Base-by-base conservation (phyloP, 164 flowering plant genomes). In the Liriodendron chinense region DNA sequence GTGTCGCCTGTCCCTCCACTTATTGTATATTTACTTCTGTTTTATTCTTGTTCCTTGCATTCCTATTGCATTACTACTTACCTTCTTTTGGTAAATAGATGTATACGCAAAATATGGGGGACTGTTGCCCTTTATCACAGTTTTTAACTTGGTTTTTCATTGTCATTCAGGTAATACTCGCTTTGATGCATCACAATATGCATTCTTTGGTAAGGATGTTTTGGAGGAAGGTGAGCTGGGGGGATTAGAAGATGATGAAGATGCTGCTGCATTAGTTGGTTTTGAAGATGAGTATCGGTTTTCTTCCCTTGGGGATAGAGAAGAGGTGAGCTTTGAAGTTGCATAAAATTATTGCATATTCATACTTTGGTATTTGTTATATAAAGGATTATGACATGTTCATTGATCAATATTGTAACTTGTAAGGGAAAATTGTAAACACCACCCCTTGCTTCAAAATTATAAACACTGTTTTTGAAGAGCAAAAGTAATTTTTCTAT, bases 151-250 rank as follows among this genome's bases (percentile, higher is more conserved):
- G 20, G 1, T 1, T 67, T 67, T 26, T 67, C 43, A 13, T 26
- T 67, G 53, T 48, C 69, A 18, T 80, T 79, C 87, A 89, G 92
- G 66, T 24, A 65, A 70, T 76, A 72, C 82, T 4, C 76, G 70
- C 22, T 89, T 89, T 82, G 92, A 89, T 80, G 92, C 92, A 65
- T 90, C 94, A 26, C 94, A 89, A 66, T 90, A 90, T 83, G 91
- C 85, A 65, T 90, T 90, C 74, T 90, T 90, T 72, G 90, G 90
- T 26, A 77, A 84, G 69, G 77, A 86, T 72, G 83, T 62, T n/a
- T 69, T 79, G 72, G 90, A 88, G 76, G 90, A 86, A 74, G 85
- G 85, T 75, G 92, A 90, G 73, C 77, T 90, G 50, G 92, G 90
- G 21, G 91, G 92, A n/a, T 72, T 90, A 71, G 94, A 88, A 69